These are phyloP conservation scores for Condylostoma magnum DNA, from an alignment of 169 alveolate genomes.

Conservation along the genomic window DNA sequence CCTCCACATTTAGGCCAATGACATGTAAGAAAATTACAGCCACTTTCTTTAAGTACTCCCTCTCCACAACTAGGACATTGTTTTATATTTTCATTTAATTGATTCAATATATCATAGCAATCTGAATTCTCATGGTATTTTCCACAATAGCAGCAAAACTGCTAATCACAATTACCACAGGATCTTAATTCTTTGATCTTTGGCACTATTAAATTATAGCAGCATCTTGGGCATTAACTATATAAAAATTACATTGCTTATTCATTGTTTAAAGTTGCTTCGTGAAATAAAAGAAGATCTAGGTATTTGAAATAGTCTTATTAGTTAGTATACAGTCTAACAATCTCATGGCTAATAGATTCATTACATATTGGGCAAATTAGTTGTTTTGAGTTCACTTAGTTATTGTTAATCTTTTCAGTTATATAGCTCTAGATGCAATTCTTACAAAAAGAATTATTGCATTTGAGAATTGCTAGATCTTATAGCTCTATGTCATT, in stretches of 20 bases:
- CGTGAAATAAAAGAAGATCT: background rate
- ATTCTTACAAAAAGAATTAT: background rate
- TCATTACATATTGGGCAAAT: background rate
- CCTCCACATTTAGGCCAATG: slow-evolving; percentile 35
- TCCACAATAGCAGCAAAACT: too few relatives aligned
- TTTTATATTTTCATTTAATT: background rate
- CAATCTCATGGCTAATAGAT: background rate
- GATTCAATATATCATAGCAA: too few relatives aligned
- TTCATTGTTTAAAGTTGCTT: background rate
- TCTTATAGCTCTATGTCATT: background rate
- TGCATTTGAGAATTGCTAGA: background rate
- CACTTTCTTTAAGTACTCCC: slow-evolving; percentile 39
- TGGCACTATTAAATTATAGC: background rate
- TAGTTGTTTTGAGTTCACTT: too few relatives aligned
- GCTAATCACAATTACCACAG: background rate
- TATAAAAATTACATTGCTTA: background rate
- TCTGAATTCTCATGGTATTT: too few relatives aligned
- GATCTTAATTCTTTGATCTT: background rate
- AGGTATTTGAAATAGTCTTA: background rate
- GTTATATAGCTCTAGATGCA: background rate
- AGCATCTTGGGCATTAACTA: background rate
- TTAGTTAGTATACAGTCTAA: background rate
- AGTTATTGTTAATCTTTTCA: background rate
- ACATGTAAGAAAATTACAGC: slow-evolving; percentile 62
- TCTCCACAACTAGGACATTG: slow-evolving; percentile 63